Conservation (phyloP, 2,329 filamentous ascomycete species). For the Blastomyces parvus region DNA sequence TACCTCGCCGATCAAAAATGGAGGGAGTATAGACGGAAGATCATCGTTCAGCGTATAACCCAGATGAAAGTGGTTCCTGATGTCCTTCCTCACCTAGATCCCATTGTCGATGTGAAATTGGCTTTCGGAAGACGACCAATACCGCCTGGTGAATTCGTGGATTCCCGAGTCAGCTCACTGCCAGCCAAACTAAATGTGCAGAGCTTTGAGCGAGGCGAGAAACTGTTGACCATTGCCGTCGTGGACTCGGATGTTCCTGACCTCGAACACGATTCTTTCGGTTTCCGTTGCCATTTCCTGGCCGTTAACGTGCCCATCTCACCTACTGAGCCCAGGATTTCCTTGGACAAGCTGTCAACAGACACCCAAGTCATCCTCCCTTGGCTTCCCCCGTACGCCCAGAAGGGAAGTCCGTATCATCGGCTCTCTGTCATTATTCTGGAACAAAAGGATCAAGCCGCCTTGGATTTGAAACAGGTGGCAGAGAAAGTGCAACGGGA, state of each 20-base stretch:
- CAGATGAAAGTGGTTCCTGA: conserved; percentile 87
- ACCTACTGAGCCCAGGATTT: conserved; percentile 51
- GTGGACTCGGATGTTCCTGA: conserved; percentile 87
- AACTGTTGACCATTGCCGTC: conserved; percentile 74
- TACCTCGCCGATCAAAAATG: conserved; percentile 80
- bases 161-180: conserved; percentile 62
- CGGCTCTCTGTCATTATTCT: conserved; percentile 75
- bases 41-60: conserved; percentile 74
- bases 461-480: conserved; percentile 50
- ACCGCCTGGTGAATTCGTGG: conserved; percentile 67
- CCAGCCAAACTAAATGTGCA: conserved; percentile 72
- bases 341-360: conserved; percentile 53
- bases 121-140: conserved; percentile 64
- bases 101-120: conserved; percentile 68
- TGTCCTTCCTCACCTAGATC: conserved; percentile 69
- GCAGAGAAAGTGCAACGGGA: conserved; percentile 47
- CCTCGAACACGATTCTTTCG: conserved; percentile 62
- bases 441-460: conserved; percentile 58
- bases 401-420: conserved; percentile 88
- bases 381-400: conserved; percentile 77
- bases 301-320: conserved; percentile 63
- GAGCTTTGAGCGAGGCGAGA: conserved; percentile 70
- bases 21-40: conserved; percentile 67
- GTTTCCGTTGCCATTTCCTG: conserved; percentile 76
- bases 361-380: conserved; percentile 60